Conservation (phyloP, 495 filamentous ascomycete species). For the Acidiella bohemica region DNA sequence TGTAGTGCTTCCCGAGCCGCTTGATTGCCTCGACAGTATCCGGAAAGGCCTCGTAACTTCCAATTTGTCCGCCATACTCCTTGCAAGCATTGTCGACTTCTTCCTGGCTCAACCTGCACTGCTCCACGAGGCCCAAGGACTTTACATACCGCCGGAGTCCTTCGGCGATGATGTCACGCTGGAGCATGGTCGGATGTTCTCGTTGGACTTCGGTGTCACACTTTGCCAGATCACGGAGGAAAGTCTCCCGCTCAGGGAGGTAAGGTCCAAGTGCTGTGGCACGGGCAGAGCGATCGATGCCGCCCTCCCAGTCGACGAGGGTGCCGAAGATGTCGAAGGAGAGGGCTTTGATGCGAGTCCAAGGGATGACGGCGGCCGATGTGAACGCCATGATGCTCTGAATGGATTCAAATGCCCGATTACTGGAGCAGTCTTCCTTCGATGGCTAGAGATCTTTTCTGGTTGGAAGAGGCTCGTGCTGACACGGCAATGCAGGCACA, state of each 20-base stretch:
- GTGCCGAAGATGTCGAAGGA: conserved; percentile 27
- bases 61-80: conserved; percentile 12
- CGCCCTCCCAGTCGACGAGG: conserved; percentile 22
- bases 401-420: too few species aligned
- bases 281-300: conserved; percentile 12
- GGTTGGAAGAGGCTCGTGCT: too few species aligned
- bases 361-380: conserved; percentile 9
- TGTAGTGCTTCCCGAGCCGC: conserved; percentile 44
- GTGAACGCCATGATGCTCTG: conserved; percentile 15
- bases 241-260: conserved; percentile 13
- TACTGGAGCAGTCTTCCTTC: too few species aligned
- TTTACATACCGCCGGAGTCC: conserved; percentile 15
- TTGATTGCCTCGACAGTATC: conserved; percentile 22
- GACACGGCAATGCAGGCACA: too few species aligned
- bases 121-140: conserved; percentile 10
- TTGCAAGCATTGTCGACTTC: conserved; percentile 12
- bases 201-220: conserved; percentile 12
- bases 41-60: conserved; percentile 19
- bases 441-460: too few species aligned
- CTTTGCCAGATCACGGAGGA: conserved; percentile 12
- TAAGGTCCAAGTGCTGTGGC: conserved; percentile 17
- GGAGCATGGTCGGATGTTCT: conserved; percentile 13
- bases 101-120: conserved; percentile 9
- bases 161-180: conserved; percentile 16
- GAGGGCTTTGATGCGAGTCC: conserved; percentile 15